These are phyloP conservation scores for Cyberlindnera mycetangii DNA, from an alignment of 805 yeast genomes.

Conservation along the genomic window DNA sequence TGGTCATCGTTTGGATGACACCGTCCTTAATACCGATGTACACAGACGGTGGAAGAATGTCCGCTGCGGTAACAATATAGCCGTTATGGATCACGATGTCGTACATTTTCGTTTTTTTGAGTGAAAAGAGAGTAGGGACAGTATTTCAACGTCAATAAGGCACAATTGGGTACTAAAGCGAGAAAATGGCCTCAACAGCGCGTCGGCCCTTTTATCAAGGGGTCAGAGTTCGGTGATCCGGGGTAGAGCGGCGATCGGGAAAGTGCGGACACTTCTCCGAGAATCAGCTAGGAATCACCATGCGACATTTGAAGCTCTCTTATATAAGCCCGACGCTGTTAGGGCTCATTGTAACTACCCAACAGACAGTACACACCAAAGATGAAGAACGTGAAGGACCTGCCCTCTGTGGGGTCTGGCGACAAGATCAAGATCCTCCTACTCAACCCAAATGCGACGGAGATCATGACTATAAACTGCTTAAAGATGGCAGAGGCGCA, in stretches of 20 bases:
- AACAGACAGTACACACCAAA: too few species aligned
- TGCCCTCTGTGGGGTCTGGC: conserved; percentile 15
- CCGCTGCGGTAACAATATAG: conserved; percentile 31
- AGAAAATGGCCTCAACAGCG: too few species aligned
- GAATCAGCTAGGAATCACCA: not conserved
- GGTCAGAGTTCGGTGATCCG: not conserved
- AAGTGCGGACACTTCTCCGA: conserved; percentile 7
- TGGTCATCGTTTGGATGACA: conserved; percentile 36
- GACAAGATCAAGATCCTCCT: conserved; percentile 26
- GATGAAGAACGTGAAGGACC: conserved; percentile 11
- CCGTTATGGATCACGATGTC: conserved; percentile 33
- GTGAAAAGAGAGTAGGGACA: not conserved
- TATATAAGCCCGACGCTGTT: not conserved
- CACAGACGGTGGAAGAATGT: conserved; percentile 33
- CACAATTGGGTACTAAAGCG: too few species aligned
- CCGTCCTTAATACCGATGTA: conserved; percentile 42
- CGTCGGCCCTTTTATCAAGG: not conserved
- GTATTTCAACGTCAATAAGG: too few species aligned
- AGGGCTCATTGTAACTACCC: not conserved
- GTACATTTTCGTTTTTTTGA: conserved; percentile 7
- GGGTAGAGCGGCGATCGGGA: conserved; percentile 8
- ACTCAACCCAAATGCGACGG: conserved; percentile 32
- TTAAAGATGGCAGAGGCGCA: conserved; percentile 29
- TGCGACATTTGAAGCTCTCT: not conserved
- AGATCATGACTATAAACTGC: conserved; percentile 31